phyloP scores from a whole-genome alignment of 192 early-diverging fungal species.

The Helicostylum pulchrum region DNA sequence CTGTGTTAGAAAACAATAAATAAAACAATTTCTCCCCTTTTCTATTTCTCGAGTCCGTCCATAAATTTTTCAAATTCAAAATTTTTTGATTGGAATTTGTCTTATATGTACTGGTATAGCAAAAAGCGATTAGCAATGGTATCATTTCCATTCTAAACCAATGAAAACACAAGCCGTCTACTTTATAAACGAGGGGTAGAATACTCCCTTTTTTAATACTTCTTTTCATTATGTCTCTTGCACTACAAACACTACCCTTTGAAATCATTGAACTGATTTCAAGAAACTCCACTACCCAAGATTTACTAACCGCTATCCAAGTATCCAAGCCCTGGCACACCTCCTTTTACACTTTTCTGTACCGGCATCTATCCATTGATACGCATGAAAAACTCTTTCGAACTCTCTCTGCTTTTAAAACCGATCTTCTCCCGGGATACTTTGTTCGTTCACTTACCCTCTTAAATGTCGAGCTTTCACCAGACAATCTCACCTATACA shows the following conservation, averaged over 20 bases:
- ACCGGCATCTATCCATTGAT: neutral
- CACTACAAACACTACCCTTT: neutral
- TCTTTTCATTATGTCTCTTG: neutral
- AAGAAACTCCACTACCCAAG: neutral
- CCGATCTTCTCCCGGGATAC: neutral
- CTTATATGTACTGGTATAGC: no score
- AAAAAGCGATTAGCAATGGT: no score
- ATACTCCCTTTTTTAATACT: neutral
- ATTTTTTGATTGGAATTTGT: no score
- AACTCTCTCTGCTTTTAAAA: neutral
- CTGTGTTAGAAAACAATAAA: no score
- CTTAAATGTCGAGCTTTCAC: neutral
- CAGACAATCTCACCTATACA: neutral
- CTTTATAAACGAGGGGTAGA: no score
- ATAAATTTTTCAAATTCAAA: no score
- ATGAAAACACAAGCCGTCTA: no score
- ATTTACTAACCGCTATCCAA: neutral
- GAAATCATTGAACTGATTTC: conserved; percentile 8
- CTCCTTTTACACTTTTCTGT: neutral
- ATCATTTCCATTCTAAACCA: no score
- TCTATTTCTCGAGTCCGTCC: no score
- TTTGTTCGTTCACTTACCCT: neutral
- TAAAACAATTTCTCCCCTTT: no score
- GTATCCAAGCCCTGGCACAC: conserved; percentile 5
- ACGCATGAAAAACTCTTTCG: neutral